Percentiles rank a stretch among this genome's conserved stretches.
phyloP scores from a whole-genome alignment of 2,329 filamentous ascomycete species.

The Exophiala bonariae region DNA sequence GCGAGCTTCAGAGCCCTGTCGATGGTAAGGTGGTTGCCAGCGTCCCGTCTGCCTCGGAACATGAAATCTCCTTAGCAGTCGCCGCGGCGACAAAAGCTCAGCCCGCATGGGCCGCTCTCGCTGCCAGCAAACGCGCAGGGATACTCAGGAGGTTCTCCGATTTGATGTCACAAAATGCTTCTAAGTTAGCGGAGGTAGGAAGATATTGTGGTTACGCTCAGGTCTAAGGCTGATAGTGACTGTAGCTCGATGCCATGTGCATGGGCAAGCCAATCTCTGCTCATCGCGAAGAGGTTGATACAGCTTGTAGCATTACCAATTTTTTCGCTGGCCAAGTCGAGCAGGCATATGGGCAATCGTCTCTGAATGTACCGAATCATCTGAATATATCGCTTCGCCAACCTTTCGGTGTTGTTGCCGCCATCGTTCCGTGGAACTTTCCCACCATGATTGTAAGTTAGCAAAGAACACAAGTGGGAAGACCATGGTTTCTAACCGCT shows the following conservation, averaged over 20 bases:
- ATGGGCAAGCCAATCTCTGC: conserved; percentile 74
- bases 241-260: conserved; percentile 72
- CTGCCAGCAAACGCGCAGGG: conserved; percentile 26
- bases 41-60: conserved; percentile 29
- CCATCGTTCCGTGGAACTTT: conserved; percentile 41
- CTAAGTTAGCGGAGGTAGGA: conserved; percentile 49
- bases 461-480: neutral
- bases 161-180: conserved; percentile 64
- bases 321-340: conserved; percentile 11
- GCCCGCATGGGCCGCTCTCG: conserved; percentile 31
- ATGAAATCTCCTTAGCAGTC: conserved; percentile 32
- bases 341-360: conserved; percentile 1
- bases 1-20: no score
- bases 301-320: conserved; percentile 6
- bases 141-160: conserved; percentile 39
- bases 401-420: conserved; percentile 39
- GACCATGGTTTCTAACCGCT: neutral
- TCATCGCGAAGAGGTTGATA: conserved; percentile 26
- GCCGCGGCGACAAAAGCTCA: conserved; percentile 36
- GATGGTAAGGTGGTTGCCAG: no score
- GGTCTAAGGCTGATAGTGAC: neutral
- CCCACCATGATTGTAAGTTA: conserved; percentile 30
- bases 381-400: conserved; percentile 25
- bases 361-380: conserved; percentile 9
- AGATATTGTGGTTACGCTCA: neutral